phyloP scores from a whole-genome alignment of 306 rosid species.

The Vigna radiata region DNA sequence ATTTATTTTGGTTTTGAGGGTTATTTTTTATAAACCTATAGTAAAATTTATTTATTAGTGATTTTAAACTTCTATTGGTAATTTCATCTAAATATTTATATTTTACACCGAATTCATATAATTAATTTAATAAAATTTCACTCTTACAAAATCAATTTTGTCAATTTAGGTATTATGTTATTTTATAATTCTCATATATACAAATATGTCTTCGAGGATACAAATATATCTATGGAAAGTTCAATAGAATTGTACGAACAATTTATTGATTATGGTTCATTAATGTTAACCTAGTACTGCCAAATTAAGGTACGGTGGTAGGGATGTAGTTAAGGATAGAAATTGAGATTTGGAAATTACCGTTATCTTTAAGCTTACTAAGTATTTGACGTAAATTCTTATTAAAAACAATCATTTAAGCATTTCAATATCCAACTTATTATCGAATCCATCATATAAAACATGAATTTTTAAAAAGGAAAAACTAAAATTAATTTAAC shows the following conservation, averaged over 20 bases:
- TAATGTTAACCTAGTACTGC: not conserved
- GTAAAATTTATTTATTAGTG: not conserved
- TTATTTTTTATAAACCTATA: not conserved
- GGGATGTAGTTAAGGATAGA: not conserved
- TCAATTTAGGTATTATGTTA: no score
- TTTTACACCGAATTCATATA: not conserved
- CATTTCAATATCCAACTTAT: not conserved
- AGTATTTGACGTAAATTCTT: slow-evolving; percentile 13
- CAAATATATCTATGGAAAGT: no score
- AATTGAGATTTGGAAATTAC: slow-evolving; percentile 1
- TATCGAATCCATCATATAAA: not conserved
- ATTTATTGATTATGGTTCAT: not conserved
- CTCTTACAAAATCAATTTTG: no score
- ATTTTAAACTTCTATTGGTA: not conserved
- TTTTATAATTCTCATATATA: no score
- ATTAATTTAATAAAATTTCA: not conserved
- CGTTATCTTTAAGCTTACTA: not conserved
- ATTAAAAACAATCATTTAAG: slow-evolving; percentile 7
- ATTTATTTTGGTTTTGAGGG: not conserved
- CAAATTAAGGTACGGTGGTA: not conserved
- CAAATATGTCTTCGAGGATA: no score
- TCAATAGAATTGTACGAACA: no score
- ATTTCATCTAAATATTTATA: not conserved
- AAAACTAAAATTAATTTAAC: no score
- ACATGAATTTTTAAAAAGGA: no score